These are phyloP conservation scores for Uronychia setigera DNA, from an alignment of 73 alveolate species.

Conservation along the genomic window DNA sequence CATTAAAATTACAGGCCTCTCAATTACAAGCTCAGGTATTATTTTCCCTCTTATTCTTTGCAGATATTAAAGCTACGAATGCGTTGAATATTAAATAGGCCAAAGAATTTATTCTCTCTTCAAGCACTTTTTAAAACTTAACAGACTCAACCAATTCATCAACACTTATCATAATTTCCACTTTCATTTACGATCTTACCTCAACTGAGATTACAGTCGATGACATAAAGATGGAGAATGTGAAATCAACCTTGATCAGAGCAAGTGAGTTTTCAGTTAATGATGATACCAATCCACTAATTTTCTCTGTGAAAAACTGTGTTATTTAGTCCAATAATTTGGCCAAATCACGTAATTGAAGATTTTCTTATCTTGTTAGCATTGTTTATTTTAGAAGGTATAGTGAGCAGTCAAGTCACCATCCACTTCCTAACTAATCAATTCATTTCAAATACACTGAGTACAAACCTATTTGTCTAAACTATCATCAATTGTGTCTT, in stretches of 20 bases:
- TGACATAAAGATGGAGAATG: not conserved
- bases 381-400: not conserved
- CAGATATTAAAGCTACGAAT: not conserved
- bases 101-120: not conserved
- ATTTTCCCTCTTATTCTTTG: not conserved
- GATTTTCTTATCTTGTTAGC: not conserved
- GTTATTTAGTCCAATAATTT: too few species aligned
- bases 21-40: not conserved
- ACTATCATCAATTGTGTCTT: not conserved
- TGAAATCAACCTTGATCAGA: not conserved
- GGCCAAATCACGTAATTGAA: too few species aligned
- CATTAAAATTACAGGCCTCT: not conserved
- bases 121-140: not conserved
- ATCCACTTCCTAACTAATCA: not conserved
- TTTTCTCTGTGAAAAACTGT: not conserved
- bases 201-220: not conserved
- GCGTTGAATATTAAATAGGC: not conserved
- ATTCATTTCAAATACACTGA: not conserved
- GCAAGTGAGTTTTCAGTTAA: not conserved
- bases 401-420: not conserved
- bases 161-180: not conserved
- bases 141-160: not conserved
- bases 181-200: not conserved
- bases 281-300: not conserved
- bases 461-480: not conserved